These are phyloP conservation scores for Raphanus raphanistrum DNA, from an alignment of 345 rosid genomes.

Conservation along the genomic window DNA sequence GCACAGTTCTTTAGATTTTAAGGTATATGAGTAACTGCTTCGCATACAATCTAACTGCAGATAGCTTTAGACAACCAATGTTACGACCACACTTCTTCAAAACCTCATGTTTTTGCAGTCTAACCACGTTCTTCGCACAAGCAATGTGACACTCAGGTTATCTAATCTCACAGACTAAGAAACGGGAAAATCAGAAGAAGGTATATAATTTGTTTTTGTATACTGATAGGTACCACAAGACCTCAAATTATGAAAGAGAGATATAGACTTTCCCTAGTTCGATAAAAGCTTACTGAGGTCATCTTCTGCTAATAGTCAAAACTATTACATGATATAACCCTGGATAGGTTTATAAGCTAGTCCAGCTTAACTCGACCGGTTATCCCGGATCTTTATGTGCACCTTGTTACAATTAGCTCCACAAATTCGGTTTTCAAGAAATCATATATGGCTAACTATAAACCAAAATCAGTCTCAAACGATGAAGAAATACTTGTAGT, in stretches of 20 bases:
- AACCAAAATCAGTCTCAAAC: not conserved
- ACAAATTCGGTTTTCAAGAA: not conserved
- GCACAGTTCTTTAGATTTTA: not conserved
- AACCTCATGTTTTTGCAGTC: not conserved
- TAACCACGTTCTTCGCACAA: not conserved
- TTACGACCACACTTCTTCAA: not conserved
- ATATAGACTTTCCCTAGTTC: too few relatives aligned
- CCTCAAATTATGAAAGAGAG: too few relatives aligned
- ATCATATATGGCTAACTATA: not conserved
- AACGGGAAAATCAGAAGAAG: not conserved
- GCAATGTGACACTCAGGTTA: not conserved
- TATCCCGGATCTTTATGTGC: too few relatives aligned
- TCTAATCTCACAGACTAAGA: not conserved
- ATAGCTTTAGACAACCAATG: not conserved
- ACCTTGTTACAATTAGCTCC: too few relatives aligned
- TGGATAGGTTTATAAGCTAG: too few relatives aligned
- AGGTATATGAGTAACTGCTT: not conserved
- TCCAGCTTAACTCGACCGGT: too few relatives aligned
- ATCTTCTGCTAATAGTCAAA: too few relatives aligned
- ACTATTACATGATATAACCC: too few relatives aligned
- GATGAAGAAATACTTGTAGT: not conserved
- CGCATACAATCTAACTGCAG: not conserved
- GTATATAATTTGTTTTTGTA: not conserved
- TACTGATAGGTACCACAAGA: not conserved
- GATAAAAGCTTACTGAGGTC: too few relatives aligned